phyloP scores from a whole-genome alignment of 495 filamentous ascomycete genomes.

The Penicillium paxilli region DNA sequence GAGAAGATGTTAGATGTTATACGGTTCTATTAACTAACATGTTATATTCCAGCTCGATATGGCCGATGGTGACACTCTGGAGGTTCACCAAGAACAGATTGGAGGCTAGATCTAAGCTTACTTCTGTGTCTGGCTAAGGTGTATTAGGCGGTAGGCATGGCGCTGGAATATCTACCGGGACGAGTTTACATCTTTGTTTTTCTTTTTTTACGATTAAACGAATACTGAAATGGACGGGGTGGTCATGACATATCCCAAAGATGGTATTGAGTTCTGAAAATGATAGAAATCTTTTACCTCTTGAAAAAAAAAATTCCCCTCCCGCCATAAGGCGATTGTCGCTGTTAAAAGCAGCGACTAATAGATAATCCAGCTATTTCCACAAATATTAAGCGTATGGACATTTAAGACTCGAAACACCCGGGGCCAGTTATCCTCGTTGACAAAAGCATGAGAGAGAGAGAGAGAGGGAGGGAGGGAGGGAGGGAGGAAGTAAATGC shows the following conservation, averaged over 20 bases:
- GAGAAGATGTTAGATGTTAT: not conserved
- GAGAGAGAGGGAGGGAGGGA: too few relatives aligned
- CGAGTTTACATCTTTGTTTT: not conserved
- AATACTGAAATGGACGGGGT: conserved; percentile 8
- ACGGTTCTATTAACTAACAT: conserved; percentile 7
- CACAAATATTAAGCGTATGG: not conserved
- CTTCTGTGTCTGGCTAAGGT: not conserved
- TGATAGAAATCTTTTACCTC: not conserved
- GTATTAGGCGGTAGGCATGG: not conserved
- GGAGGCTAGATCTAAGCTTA: conserved; percentile 57
- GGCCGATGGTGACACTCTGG: conserved; percentile 93
- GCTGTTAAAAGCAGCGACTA: not conserved
- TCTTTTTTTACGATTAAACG: conserved; percentile 21
- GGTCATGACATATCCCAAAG: conserved; percentile 2
- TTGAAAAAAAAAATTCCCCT: not conserved
- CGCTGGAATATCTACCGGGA: too few relatives aligned
- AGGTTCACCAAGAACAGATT: conserved; percentile 98
- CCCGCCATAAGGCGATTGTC: not conserved
- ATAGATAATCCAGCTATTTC: not conserved
- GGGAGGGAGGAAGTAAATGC: too few relatives aligned
- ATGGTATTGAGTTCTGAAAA: not conserved
- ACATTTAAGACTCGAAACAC: too few relatives aligned
- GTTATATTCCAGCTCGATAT: conserved; percentile 87
- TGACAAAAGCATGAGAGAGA: too few relatives aligned
- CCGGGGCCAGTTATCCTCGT: too few relatives aligned